phyloP scores from a whole-genome alignment of 176 grass and related monocot genomes.

The Sorghum bicolor region Sorghum_bicolor_NCBIv3 NC_012875.2:8040501-8041000 shows the following conservation, averaged over 20 bases:
- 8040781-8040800: slow-evolving; percentile 30
- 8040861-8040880: slow-evolving; percentile 90
- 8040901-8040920: slow-evolving; percentile 86
- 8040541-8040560: slow-evolving; percentile 94
- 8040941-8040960: not conserved
- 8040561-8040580: slow-evolving; percentile 48
- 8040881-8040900: slow-evolving; percentile 77
- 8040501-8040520: slow-evolving; percentile 97
- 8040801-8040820: not conserved
- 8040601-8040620: not conserved
- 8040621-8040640: not conserved
- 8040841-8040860: slow-evolving; percentile 56
- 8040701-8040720: slow-evolving; percentile 75
- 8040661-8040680: slow-evolving; percentile 43
- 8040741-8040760: slow-evolving; percentile 84
- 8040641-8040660: not conserved
- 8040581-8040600: not conserved
- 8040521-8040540: slow-evolving; percentile 79
- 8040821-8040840: not conserved
- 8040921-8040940: slow-evolving; percentile 48
- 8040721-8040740: slow-evolving; percentile 96
- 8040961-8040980: not conserved
- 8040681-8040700: slow-evolving; percentile 58
- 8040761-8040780: slow-evolving; percentile 84
- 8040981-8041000: not conserved